Evolutionary conservation across 148 eudicot genomes (phyloP), one percentile per base, ranked within the genome.

Genomic region (Cornus florida): DNA sequence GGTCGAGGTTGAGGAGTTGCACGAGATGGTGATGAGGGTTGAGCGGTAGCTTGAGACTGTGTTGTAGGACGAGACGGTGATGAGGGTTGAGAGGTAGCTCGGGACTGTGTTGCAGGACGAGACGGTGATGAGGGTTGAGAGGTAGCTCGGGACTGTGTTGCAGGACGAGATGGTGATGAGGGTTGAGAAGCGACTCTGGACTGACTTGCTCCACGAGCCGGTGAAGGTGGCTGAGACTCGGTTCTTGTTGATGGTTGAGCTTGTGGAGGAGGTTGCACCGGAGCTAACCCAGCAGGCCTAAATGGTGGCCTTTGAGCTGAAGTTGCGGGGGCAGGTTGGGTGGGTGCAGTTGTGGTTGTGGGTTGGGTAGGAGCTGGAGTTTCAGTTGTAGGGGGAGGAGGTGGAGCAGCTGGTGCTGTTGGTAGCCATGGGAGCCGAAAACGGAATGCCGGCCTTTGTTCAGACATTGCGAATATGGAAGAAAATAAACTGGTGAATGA

Each of bases 371-470:
- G 24, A 24, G 66, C 19, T 62, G 17, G 66, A 19, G 62, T 16
- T 62, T n/a, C 24, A 62, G 19, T 7, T 6, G 62, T n/a, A 66
- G 82, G 76, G 67, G 71, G 77, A 17, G 86, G 79, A 43, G 82
- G 48, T 32, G 85, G 75, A 43, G 48, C 7, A 43, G 48, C 9
- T 43, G 48, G 69, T 72, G 87, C 57, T 73, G 88, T 59, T 73
- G 83, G 60, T 43, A 75, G 48, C 88, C 89, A 88, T 32, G 90
- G 92, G 16, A 88, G 79, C 72, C 92, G 87, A 67, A 87, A 91
- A 24, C 89, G 88, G 67, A 86, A 87, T 70, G 78, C 67, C 39
- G 79, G 79, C 82, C 87, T 85, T 70, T 84, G 85, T 48, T 88
- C 88, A 32, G 87, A 85, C 91, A 87, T 89, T 69, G 78, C 71